Percentiles rank a stretch among this genome's conserved stretches.
phyloP scores from a whole-genome alignment of 1,284 basidiomycete genomes.

The Sporisorium reilianum region DNA sequence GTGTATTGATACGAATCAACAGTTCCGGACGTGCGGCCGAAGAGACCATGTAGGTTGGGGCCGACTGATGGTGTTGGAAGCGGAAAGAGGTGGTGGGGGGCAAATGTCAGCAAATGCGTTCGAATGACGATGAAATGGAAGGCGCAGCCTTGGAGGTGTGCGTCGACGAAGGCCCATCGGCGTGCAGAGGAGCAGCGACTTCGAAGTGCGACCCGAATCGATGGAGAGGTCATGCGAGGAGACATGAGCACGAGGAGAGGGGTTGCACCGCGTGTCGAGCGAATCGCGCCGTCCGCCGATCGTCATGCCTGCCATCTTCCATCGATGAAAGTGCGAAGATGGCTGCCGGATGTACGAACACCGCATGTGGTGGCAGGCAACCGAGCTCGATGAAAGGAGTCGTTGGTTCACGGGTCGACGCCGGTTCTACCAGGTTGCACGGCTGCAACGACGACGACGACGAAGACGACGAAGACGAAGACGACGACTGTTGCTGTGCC shows the following conservation, averaged over 20 bases:
- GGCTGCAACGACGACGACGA: neutral
- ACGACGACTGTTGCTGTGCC: too few relatives aligned
- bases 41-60: conserved; percentile 90
- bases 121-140: neutral
- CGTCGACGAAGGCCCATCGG: neutral
- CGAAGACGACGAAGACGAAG: neutral
- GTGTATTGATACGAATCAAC: conserved; percentile 84
- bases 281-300: too few relatives aligned
- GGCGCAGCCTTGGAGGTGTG: neutral
- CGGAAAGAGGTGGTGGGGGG: neutral
- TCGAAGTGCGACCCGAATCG: neutral
- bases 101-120: neutral
- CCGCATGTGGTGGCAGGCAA: too few relatives aligned
- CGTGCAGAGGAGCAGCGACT: neutral
- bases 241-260: too few relatives aligned
- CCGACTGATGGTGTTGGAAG: conserved; percentile 75
- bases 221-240: too few relatives aligned
- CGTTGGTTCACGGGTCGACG: too few relatives aligned
- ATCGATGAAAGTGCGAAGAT: too few relatives aligned
- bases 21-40: conserved; percentile 87
- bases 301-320: too few relatives aligned
- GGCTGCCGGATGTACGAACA: too few relatives aligned
- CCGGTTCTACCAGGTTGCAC: too few relatives aligned
- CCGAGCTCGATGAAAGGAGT: neutral
- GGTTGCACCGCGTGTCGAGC: too few relatives aligned